Percentiles rank a stretch among this genome's conserved stretches.
These are phyloP conservation scores for Rhododendron ferrugineum DNA, from an alignment of 148 eudicot species.

Conservation along the genomic window DNA sequence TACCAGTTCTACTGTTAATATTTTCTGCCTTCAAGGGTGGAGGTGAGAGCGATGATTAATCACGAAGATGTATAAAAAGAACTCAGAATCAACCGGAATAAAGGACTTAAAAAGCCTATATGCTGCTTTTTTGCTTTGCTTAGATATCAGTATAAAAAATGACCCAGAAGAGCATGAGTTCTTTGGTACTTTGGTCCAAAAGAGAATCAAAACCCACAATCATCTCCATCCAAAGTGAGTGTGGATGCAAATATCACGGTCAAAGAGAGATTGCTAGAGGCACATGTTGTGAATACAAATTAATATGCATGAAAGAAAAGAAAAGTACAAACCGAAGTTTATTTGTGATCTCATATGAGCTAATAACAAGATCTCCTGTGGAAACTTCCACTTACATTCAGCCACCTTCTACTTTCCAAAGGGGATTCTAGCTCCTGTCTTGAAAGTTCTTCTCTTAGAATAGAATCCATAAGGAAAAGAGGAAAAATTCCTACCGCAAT, in stretches of 20 bases:
- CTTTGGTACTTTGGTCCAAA: neutral
- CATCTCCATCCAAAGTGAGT: neutral
- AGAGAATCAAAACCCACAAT: neutral
- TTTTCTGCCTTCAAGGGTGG: neutral
- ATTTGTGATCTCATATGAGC: neutral
- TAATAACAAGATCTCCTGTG: neutral
- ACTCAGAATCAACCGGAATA: neutral
- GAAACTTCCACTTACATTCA: neutral
- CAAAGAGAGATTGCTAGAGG: neutral
- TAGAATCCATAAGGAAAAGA: neutral
- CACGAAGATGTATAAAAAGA: neutral
- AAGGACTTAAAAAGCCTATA: neutral
- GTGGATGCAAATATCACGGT: neutral
- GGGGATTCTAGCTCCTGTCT: neutral
- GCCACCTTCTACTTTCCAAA: neutral
- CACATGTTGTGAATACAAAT: neutral
- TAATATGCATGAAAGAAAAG: neutral
- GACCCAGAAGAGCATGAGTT: neutral
- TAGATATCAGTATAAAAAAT: neutral
- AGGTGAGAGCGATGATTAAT: neutral
- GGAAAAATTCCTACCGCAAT: neutral
- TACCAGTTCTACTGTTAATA: neutral
- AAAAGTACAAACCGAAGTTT: neutral
- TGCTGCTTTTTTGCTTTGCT: neutral
- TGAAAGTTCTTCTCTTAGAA: neutral